phyloP scores from a whole-genome alignment of 1,284 basidiomycete genomes.

The Cryptococcus depauperatus region DNA sequence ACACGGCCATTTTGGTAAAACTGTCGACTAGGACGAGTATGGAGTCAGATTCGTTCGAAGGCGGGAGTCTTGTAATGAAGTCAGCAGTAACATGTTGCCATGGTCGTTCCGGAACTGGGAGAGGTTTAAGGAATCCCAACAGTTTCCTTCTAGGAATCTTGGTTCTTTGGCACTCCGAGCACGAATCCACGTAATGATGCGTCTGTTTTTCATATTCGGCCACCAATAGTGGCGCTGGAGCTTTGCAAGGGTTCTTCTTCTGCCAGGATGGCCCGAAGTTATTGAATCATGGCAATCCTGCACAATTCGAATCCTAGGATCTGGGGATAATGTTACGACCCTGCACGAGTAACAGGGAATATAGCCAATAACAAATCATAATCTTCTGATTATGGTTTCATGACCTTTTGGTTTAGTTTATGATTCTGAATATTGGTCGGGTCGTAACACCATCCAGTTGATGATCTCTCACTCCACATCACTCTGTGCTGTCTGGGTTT shows the following conservation, averaged over 20 bases:
- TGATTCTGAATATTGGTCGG: no score
- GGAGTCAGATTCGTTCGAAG: background rate
- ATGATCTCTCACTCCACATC: no score
- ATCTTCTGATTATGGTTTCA: no score
- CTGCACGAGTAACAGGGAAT: no score
- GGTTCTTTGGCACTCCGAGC: conserved; percentile 45
- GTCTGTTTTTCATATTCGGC: conserved; percentile 16
- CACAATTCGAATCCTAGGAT: no score
- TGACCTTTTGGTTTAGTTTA: no score
- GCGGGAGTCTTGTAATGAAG: background rate
- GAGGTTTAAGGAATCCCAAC: conserved; percentile 41
- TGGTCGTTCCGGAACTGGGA: no score
- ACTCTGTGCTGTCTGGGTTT: no score
- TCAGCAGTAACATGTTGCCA: conserved; percentile 28
- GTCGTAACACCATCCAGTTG: no score
- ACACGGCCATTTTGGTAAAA: no score
- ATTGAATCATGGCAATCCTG: conserved; percentile 15
- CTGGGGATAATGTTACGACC: no score
- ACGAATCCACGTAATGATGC: conserved; percentile 29
- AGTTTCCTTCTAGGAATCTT: conserved; percentile 31
- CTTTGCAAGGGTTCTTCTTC: conserved; percentile 36
- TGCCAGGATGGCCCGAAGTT: conserved; percentile 45
- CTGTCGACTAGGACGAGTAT: conserved; percentile 3
- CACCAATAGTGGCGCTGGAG: conserved; percentile 21
- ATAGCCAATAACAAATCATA: no score